Evolutionary conservation across 164 flowering plant species (phyloP).

Genomic region (Vitis amurensis): DNA sequence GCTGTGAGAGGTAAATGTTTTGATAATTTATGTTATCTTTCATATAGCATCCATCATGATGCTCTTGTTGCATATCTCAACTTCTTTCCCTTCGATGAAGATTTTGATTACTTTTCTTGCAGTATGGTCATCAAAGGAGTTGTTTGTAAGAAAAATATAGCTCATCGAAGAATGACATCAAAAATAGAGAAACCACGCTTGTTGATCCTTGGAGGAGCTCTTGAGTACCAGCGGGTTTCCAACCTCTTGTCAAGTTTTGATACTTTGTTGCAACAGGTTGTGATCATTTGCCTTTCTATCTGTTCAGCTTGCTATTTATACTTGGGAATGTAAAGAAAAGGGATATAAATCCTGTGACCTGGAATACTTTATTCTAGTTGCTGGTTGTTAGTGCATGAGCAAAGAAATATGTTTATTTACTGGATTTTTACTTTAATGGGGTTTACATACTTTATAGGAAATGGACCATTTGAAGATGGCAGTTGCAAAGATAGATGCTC

Average conservation of each 20-base stretch:
- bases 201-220: slow-evolving; percentile 91
- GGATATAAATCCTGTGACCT: too few species aligned
- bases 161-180: slow-evolving; percentile 90
- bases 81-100: slow-evolving; percentile 8
- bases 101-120: slow-evolving; percentile 16
- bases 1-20: slow-evolving; percentile 65
- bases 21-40: not conserved
- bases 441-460: slow-evolving; percentile 38
- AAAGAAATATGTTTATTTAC: not conserved
- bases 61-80: not conserved
- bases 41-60: not conserved
- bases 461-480: slow-evolving; percentile 73
- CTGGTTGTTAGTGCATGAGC: slow-evolving; percentile 2
- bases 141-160: slow-evolving; percentile 98
- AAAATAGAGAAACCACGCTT: slow-evolving; percentile 73
- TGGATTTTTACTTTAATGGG: not conserved
- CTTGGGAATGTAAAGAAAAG: too few species aligned
- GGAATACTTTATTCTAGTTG: not conserved
- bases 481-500: slow-evolving; percentile 60
- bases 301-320: not conserved
- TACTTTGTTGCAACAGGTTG: slow-evolving; percentile 91
- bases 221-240: slow-evolving; percentile 92
- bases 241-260: slow-evolving; percentile 86
- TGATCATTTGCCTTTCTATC: not conserved
- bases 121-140: slow-evolving; percentile 89